Percentiles rank a stretch among this genome's conserved stretches.
These are phyloP conservation scores for Pugionium dolabratum DNA, from an alignment of 345 rosid genomes.

Conservation along the genomic window DNA sequence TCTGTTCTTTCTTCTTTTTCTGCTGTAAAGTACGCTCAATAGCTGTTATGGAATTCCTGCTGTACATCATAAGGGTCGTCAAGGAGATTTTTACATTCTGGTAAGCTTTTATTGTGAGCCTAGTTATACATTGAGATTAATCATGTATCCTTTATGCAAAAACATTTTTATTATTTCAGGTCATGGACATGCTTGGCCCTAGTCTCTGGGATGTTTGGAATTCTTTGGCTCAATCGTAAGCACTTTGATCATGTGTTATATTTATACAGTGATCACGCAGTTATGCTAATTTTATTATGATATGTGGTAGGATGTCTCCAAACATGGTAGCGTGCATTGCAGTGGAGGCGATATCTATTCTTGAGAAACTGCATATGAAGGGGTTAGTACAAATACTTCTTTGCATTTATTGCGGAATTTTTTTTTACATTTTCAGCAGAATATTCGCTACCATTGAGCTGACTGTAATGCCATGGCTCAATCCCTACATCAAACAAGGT, in stretches of 20 bases:
- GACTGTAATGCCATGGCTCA: slow-evolving; percentile 18
- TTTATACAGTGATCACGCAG: slow-evolving; percentile 10
- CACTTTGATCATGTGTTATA: slow-evolving; percentile 16
- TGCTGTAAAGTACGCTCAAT: slow-evolving; percentile 53
- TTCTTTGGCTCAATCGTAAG: slow-evolving; percentile 75
- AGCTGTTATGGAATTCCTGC: slow-evolving; percentile 86
- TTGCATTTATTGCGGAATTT: not conserved
- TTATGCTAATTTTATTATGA: slow-evolving; percentile 29
- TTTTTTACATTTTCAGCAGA: not conserved
- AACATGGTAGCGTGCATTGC: slow-evolving; percentile 94
- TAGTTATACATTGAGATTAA: slow-evolving; percentile 7
- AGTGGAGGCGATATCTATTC: slow-evolving; percentile 90
- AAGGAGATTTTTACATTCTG: slow-evolving; percentile 94
- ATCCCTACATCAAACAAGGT: slow-evolving; percentile 49
- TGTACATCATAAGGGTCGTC: slow-evolving; percentile 88
- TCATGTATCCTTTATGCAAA: slow-evolving; percentile 1
- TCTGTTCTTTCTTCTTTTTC: slow-evolving; percentile 2
- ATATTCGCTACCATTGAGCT: slow-evolving; percentile 19
- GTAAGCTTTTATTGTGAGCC: slow-evolving; percentile 45
- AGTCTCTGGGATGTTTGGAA: slow-evolving; percentile 44
- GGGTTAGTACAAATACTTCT: slow-evolving; percentile 53
- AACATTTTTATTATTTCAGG: slow-evolving; percentile 53
- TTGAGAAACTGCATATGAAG: slow-evolving; percentile 78
- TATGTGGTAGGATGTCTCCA: slow-evolving; percentile 68
- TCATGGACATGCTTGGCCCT: slow-evolving; percentile 98